These are phyloP conservation scores for Penicillium polonicum DNA, from an alignment of 2,329 filamentous ascomycete genomes.

Conservation along the genomic window DNA sequence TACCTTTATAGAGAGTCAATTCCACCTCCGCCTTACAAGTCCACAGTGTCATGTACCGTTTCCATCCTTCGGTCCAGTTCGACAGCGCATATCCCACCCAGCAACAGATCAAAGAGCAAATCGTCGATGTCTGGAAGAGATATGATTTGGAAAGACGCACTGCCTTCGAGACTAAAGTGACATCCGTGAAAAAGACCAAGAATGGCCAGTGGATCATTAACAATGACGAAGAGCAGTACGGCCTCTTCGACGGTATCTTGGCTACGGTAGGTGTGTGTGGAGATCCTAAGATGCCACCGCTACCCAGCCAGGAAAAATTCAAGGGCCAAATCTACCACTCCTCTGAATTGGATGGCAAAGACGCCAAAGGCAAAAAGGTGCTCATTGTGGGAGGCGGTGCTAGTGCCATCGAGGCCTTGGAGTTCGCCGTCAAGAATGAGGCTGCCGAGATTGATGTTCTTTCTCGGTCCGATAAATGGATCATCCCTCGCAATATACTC, in stretches of 20 bases:
- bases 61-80: conserved; percentile 77
- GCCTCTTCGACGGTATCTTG: conserved; percentile 75
- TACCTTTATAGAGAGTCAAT: conserved; percentile 63
- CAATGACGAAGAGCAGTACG: conserved; percentile 65
- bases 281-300: conserved; percentile 68
- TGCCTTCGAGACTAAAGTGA: conserved; percentile 67
- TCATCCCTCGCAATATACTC: conserved; percentile 76
- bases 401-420: conserved; percentile 76
- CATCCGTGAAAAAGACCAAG: conserved; percentile 66
- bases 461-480: conserved; percentile 79
- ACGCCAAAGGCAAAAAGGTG: conserved; percentile 72
- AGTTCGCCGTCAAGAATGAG: conserved; percentile 68
- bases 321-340: conserved; percentile 73
- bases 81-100: conserved; percentile 73
- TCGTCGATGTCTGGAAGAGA: conserved; percentile 69
- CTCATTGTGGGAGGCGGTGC: conserved; percentile 76
- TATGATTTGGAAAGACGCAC: conserved; percentile 72
- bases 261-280: conserved; percentile 79
- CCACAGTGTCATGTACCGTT: conserved; percentile 83
- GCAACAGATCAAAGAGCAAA: conserved; percentile 70
- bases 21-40: conserved; percentile 80
- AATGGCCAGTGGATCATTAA: conserved; percentile 77
- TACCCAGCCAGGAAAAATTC: conserved; percentile 71
- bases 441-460: conserved; percentile 71
- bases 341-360: conserved; percentile 68